Evolutionary conservation across 805 yeast genomes (phyloP), one percentile per base, ranked within the genome.

Genomic region (Metschnikowia koreensis): DNA sequence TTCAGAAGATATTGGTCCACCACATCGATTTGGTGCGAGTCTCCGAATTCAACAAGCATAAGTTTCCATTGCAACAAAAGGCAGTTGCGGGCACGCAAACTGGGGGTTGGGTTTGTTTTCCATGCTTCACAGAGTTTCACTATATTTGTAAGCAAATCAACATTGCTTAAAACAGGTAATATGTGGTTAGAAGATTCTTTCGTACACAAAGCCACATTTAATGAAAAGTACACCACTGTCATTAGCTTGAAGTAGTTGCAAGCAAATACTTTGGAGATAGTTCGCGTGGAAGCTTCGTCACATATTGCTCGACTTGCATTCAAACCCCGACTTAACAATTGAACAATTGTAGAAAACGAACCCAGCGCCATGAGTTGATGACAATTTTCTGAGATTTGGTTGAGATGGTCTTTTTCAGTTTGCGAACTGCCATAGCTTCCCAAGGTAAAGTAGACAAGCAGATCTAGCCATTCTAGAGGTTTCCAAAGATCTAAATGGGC

Each of bases 31-130:
- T 71, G 63, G 0, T 66, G 55, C 0, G 70, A 54, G 54, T 74
- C 83, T 1, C 97, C 97, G 70, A 90, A 80, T 52, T 81, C 82
- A 11, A 86, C 67, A 10, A 81, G 59, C 1, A 85, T 59, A 13
- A 82, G 62, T 55, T 84, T 84, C 68, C 83, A 80, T 1, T 82
- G 55, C 1, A 87, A 56, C 13, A 76, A 59, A 0, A 86, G 69
- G 1, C 87, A 70, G 58, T 83, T 80, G 59, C 94, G 70, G 11
- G 84, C 69, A 55, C 84, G 75, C 70, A 79, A 64, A 7, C 48
- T 46, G 22, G 58, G 63, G 44, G 64, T 61, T 11, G 72, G 70
- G 48, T 67, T 56, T 85, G 88, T 83, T 57, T 88, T 78, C 89
- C 93, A 86, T 41, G 76, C 70, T 55, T 86, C 92, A 8, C 87